Evolutionary conservation across 768 basidiomycete species (phyloP).

Genomic region (Hypsizygus marmoreus): DNA sequence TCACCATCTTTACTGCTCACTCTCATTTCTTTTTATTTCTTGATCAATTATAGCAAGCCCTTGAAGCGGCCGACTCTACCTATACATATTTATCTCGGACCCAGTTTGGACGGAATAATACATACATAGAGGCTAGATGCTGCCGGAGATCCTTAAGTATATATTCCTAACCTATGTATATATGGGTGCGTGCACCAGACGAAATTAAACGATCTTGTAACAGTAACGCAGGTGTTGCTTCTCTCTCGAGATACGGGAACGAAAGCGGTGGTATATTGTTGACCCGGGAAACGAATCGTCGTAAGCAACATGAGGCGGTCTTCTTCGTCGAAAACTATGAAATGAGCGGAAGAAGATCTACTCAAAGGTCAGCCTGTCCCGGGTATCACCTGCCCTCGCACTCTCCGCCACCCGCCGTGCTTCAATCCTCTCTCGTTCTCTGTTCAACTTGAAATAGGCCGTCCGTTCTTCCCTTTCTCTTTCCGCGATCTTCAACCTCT

Average conservation of each 20-base stretch:
- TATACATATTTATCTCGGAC: constrained; percentile 6
- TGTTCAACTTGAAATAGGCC: constrained; percentile 37
- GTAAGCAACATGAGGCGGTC: constrained; percentile 12
- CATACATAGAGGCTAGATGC: constrained; percentile 11
- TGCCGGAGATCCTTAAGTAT: constrained; percentile 17
- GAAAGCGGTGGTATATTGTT: constrained; percentile 8
- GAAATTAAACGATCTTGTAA: neutral
- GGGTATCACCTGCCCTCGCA: constrained; percentile 15
- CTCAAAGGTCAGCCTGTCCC: constrained; percentile 44
- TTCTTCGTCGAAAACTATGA: constrained; percentile 1
- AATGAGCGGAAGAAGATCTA: constrained; percentile 23
- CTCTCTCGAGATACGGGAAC: no score
- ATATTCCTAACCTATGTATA: constrained; percentile 24
- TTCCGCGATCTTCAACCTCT: constrained; percentile 48
- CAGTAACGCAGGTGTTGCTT: no score
- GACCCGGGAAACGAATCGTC: constrained; percentile 7
- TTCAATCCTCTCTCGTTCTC: constrained; percentile 44
- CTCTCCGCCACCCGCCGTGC: constrained; percentile 32
- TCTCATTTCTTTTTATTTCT: neutral
- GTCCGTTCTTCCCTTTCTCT: constrained; percentile 49
- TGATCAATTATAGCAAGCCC: constrained; percentile 5
- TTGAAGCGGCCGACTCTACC: no score
- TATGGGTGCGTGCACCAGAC: constrained; percentile 6
- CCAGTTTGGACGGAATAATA: constrained; percentile 10
- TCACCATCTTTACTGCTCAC: no score